A percentile compares a stretch with the other conserved stretches of the same genome.
phyloP scores from a whole-genome alignment of 83 land plant species.

The Picea mariana region DNA sequence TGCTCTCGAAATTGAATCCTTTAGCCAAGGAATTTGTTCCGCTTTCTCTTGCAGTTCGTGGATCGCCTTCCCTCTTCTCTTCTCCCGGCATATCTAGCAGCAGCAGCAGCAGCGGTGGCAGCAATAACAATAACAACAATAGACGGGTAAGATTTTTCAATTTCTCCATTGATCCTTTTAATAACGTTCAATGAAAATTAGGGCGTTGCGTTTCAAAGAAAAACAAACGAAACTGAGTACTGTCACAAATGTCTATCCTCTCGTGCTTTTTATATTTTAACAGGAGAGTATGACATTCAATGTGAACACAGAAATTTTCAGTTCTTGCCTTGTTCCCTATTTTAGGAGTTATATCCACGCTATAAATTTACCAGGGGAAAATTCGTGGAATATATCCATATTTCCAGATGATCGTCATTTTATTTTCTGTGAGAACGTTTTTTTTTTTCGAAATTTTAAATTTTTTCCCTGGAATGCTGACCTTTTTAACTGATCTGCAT shows the following conservation, averaged over 20 bases:
- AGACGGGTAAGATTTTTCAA: conserved; percentile 1
- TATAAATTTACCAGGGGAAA: too few species aligned
- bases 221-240: too few species aligned
- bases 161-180: too few species aligned
- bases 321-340: too few species aligned
- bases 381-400: not conserved
- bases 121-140: not conserved
- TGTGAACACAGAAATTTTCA: not conserved
- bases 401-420: conserved; percentile 7
- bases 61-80: not conserved
- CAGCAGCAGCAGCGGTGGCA: not conserved
- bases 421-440: too few species aligned
- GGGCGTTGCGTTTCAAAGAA: too few species aligned
- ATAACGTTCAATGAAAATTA: too few species aligned
- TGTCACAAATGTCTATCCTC: too few species aligned
- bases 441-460: not conserved
- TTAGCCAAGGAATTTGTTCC: conserved; percentile 88
- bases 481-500: not conserved
- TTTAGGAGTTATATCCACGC: too few species aligned
- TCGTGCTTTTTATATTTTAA: not conserved
- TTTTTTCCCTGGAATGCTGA: not conserved
- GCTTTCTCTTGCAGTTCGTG: conserved; percentile 31
- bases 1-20: conserved; percentile 83
- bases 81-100: not conserved
- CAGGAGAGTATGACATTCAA: not conserved